Conservation (phyloP, 345 rosid species). For the Lepidium didymum region DNA sequence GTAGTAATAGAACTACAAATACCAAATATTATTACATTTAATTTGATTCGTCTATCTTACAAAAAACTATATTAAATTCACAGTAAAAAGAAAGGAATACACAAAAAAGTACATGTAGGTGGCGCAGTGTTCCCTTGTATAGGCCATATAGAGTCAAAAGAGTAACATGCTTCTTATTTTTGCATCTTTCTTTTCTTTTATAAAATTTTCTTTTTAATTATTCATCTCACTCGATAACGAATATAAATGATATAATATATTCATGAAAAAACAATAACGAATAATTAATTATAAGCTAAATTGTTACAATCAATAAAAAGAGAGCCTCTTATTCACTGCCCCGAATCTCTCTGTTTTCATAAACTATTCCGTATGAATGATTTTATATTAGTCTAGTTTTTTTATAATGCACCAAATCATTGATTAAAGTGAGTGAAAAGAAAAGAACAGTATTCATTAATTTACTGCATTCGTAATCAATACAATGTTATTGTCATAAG, state of each 20-base stretch:
- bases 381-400: conserved; percentile 1
- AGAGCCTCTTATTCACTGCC: conserved; percentile 49
- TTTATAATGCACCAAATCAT: neutral
- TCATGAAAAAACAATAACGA: too few species aligned
- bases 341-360: conserved; percentile 36
- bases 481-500: too few species aligned
- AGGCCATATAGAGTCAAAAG: conserved; percentile 31
- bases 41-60: neutral
- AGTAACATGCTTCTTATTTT: conserved; percentile 24
- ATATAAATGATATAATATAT: conserved; percentile 7
- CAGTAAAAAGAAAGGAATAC: conserved; percentile 10
- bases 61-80: neutral
- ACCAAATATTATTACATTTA: neutral
- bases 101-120: conserved; percentile 33
- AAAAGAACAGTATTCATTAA: neutral
- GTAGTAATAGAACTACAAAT: too few species aligned
- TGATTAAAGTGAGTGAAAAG: neutral
- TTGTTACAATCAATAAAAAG: conserved; percentile 33
- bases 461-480: neutral
- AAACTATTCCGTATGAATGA: conserved; percentile 14
- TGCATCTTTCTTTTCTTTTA: neutral
- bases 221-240: neutral
- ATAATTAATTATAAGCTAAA: too few species aligned
- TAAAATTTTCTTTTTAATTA: neutral
- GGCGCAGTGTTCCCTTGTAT: conserved; percentile 58